A percentile compares a stretch with the other conserved stretches of the same genome.
These are phyloP conservation scores for Delonix regia DNA, from an alignment of 306 rosid genomes.

Conservation along the genomic window DNA sequence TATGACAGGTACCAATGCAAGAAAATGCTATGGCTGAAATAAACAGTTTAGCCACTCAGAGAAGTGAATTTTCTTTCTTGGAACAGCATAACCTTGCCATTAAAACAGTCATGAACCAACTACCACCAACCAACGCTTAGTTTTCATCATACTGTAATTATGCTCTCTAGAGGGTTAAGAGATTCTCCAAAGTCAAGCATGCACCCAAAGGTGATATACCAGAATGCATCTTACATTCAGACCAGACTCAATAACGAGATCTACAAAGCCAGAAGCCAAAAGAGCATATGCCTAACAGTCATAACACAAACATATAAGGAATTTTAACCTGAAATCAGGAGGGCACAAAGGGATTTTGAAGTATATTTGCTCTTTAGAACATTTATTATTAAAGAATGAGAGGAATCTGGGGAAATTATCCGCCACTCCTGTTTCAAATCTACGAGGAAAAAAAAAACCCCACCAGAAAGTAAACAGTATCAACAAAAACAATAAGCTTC, in stretches of 20 bases:
- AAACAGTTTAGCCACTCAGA: slow-evolving; percentile 5
- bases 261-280: slow-evolving; percentile 90
- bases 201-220: slow-evolving; percentile 7
- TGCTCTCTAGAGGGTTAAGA: background rate
- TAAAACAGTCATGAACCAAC: background rate
- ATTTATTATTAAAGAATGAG: too few species aligned
- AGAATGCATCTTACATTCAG: slow-evolving; percentile 62
- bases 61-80: background rate
- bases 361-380: too few species aligned
- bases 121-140: slow-evolving; percentile 6
- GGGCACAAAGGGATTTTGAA: too few species aligned
- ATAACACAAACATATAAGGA: slow-evolving; percentile 92
- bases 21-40: slow-evolving; percentile 90
- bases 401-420: too few species aligned
- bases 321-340: slow-evolving; percentile 68
- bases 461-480: slow-evolving; percentile 20
- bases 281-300: slow-evolving; percentile 99
- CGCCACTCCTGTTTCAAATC: slow-evolving; percentile 40
- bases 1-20: slow-evolving; percentile 86
- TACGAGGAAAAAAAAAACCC: background rate
- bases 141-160: slow-evolving; percentile 20
- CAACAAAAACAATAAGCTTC: background rate
- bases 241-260: slow-evolving; percentile 92
- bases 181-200: slow-evolving; percentile 21
- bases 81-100: background rate